These are phyloP conservation scores for Cyberlindnera sargentensis DNA, from an alignment of 805 yeast species.

Conservation along the genomic window DNA sequence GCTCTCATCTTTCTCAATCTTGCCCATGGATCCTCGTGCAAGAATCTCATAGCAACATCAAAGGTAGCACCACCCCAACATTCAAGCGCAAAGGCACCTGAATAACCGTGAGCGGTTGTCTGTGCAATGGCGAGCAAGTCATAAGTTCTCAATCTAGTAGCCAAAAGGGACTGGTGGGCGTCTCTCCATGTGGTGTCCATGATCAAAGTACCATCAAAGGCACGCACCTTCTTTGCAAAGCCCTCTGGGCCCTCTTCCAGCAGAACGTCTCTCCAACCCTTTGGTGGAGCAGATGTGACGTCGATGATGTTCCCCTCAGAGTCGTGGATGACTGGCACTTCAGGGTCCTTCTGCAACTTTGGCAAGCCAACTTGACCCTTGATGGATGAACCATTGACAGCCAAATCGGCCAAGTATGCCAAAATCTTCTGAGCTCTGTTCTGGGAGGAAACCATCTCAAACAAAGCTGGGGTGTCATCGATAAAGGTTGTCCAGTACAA, in stretches of 20 bases:
- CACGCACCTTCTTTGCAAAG: slow-evolving; percentile 84
- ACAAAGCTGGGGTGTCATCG: slow-evolving; percentile 94
- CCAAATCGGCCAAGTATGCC: slow-evolving; percentile 85
- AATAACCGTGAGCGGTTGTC: slow-evolving; percentile 82
- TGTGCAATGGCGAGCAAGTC: slow-evolving; percentile 91
- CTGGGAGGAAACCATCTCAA: slow-evolving; percentile 90
- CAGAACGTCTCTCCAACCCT: slow-evolving; percentile 90
- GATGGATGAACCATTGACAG: slow-evolving; percentile 93
- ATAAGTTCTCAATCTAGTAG: slow-evolving; percentile 94
- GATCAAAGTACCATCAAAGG: slow-evolving; percentile 76
- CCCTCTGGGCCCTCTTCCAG: slow-evolving; percentile 81
- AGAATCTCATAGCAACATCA: slow-evolving; percentile 97
- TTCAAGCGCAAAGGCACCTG: slow-evolving; percentile 91
- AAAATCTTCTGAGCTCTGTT: slow-evolving; percentile 95
- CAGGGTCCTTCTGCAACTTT: slow-evolving; percentile 68
- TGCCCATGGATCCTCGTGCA: slow-evolving; percentile 98
- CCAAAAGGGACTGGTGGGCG: slow-evolving; percentile 96
- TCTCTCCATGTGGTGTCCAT: slow-evolving; percentile 99
- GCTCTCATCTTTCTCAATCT: slow-evolving; percentile 82
- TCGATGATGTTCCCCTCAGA: slow-evolving; percentile 53
- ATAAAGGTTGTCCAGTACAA: slow-evolving; percentile 97
- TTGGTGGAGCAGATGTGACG: slow-evolving; percentile 46
- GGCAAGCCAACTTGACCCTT: slow-evolving; percentile 95
- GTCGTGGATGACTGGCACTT: slow-evolving; percentile 67
- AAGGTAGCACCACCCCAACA: slow-evolving; percentile 99